Base-by-base conservation (phyloP, 2,329 filamentous ascomycete species). In the Rugonectria rugulosa region DNA sequence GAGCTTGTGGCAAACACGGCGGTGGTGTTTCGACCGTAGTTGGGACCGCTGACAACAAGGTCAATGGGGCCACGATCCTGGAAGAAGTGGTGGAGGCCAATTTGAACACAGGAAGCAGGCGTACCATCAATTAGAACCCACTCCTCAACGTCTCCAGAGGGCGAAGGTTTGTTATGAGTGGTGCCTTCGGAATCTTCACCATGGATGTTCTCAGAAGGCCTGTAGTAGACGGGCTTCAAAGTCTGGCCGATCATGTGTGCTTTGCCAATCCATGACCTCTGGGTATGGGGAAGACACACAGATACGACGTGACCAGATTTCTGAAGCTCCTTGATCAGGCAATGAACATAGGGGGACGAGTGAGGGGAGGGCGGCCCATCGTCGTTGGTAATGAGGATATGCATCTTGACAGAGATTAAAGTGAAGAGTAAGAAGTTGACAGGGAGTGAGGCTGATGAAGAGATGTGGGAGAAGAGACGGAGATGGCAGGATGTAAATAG, bases 261-360 rank as follows among this genome's bases (percentile, higher is more conserved):
- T 80, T 99, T 99, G 67, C 93, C 93, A 68, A 99, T 98, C 95
- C 95, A 99, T 53, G 92, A 97, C 60, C 94, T 88, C 77, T 99
- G 95, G 6, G 88, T 88, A 73, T 97, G 86, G 2, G 95, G 95
- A 12, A 99, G 85, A 61, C 95, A 89, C 44, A 99, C 93, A 7
- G 92, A 96, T 57, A 98, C 91, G n/a, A 79, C 82, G 75, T 97
- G 94, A 7, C 92, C 92, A 26, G 88, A 86, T 53, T 80, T 75
- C 72, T 92, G 86, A 45, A 95, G 86, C 48, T 84, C 83, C 57
- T 85, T 79, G 37, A 93, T 83, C 54, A 94, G 83, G 59, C 85
- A 87, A 77, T 91, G 89, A 59, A 94, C 84, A 68, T 94, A 94
- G 7, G 91, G 91, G 40, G 90, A 92, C 32, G 90, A 90, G 69